Evolutionary conservation across 2,329 filamentous ascomycete genomes (phyloP), one percentile per base, ranked within the genome.

Genomic region (Camptophora hylomeconis): DNA sequence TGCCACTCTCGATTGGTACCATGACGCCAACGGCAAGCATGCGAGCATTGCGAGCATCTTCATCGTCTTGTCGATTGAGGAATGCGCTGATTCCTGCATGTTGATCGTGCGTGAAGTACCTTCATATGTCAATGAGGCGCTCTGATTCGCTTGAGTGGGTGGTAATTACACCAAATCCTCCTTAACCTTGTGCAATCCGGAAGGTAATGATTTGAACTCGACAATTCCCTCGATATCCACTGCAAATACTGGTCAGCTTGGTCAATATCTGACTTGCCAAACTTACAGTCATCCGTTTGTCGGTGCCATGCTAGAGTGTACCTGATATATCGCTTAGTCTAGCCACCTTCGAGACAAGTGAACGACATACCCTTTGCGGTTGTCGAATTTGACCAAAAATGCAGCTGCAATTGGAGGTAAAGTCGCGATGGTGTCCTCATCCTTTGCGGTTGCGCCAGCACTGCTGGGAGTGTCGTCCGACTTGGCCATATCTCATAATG

Each of bases 141-240:
- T 31, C 21, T 19, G 24, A 17, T 7, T 20, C 7, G 17, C 20
- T 28, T 15, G 17, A 12, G 20, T 19, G n/a, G 25, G 11, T 20
- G 13, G 18, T 15, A 38, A 52, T 32, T 57, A 70, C 56, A 79
- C 64, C 28, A 95, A 64, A 54, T 98, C 89, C 41, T 86, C 74
- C 17, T 76, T 65, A 12, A 95, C 82, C 33, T 82, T 80, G 57
- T 98, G 89, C 27, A 94, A 57, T 14, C 89, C 89, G 0, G 87
- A 95, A 2, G 89, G 89, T 25, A 98, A 67, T 37, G 83, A 92
- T 58, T 94, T 95, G 68, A 84, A 98, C 57, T 98, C 89, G 47
- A 94, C 83, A 14, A 80, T 74, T 31, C 83, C 83, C 44, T 92
- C 81, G 23, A 30, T 18, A 18, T 28, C 11, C 24, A 28, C 17